Percentiles rank a stretch among this genome's conserved stretches.
These are phyloP conservation scores for Austropuccinia psidii DNA, from an alignment of 1,284 basidiomycete species.

Conservation along the genomic window DNA sequence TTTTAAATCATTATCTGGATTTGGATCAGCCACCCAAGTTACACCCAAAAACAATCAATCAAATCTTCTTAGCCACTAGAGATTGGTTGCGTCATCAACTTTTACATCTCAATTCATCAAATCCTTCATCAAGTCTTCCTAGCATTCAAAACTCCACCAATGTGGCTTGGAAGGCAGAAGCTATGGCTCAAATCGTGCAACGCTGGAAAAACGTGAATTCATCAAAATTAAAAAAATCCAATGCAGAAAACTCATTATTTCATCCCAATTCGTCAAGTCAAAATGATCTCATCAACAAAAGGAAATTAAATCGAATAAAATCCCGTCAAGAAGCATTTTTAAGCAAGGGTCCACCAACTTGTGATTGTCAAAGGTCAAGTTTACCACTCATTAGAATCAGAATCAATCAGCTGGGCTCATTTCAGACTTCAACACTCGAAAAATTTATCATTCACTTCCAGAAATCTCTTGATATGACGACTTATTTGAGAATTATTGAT, in stretches of 20 bases:
- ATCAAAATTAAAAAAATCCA: neutral
- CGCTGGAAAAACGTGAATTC: neutral
- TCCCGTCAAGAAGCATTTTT: neutral
- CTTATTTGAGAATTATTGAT: slow-evolving; percentile 22
- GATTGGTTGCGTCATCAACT: neutral
- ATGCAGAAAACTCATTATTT: neutral
- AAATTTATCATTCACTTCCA: neutral
- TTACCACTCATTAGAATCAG: neutral
- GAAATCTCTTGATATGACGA: neutral
- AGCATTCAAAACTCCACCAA: neutral
- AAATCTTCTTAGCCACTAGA: neutral
- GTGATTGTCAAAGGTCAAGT: slow-evolving; percentile 1
- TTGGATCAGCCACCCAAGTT: neutral
- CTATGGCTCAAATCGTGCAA: slow-evolving; percentile 10
- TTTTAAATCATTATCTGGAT: neutral
- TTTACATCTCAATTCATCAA: neutral
- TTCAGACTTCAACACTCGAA: neutral
- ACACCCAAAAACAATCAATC: neutral
- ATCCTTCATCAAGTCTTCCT: neutral
- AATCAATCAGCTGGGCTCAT: neutral
- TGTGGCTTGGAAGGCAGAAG: slow-evolving; percentile 13
- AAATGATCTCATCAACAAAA: too few species aligned
- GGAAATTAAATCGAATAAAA: neutral
- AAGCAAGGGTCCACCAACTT: neutral
- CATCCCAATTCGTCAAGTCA: neutral